Evolutionary conservation across 345 rosid genomes (phyloP).

Genomic region (Pistacia atlantica): DNA sequence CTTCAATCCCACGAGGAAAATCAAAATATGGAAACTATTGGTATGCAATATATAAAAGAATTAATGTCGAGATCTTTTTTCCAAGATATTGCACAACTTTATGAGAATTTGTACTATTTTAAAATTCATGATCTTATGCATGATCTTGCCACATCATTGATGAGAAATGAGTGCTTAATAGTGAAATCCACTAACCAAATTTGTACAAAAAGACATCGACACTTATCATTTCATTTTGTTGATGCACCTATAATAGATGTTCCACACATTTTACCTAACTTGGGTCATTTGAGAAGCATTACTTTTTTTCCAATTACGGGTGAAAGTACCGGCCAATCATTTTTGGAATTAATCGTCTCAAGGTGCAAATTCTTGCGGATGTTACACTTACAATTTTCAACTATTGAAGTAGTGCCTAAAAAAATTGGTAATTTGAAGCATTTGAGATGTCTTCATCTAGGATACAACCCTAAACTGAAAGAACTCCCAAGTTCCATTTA

Average conservation of each 20-base stretch:
- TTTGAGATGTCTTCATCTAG: conserved; percentile 30
- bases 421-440: conserved; percentile 24
- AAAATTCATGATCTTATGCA: background rate
- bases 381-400: conserved; percentile 12
- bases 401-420: conserved; percentile 8
- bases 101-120: no score
- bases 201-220: background rate
- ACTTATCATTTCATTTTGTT: background rate
- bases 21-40: background rate
- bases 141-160: background rate
- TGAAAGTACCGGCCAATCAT: conserved; percentile 2
- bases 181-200: background rate
- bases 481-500: conserved; percentile 29
- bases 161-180: background rate
- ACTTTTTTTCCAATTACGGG: background rate
- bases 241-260: background rate
- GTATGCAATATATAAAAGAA: background rate
- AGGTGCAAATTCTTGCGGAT: conserved; percentile 18
- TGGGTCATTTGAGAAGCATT: conserved; percentile 19
- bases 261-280: background rate
- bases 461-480: background rate
- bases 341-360: conserved; percentile 9
- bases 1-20: background rate
- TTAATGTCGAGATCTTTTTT: background rate
- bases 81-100: background rate